Evolutionary conservation across 352 stramenopile genomes (phyloP).

Genomic region (Globisporangium recalcitrans): DNA sequence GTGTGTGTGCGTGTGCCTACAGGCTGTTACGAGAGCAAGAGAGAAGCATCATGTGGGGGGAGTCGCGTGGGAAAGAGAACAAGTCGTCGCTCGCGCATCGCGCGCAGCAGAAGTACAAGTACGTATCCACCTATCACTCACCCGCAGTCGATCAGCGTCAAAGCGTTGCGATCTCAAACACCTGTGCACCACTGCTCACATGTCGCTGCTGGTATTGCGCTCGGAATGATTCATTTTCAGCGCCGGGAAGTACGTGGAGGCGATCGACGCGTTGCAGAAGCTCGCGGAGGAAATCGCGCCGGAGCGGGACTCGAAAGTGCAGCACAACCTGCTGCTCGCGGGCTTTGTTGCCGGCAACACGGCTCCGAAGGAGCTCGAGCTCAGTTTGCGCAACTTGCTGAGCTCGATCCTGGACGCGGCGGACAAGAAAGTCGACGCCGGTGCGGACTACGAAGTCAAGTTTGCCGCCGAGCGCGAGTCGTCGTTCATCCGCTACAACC

Average conservation of each 20-base stretch:
- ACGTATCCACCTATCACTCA: conserved; percentile 16
- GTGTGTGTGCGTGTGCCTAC: not conserved
- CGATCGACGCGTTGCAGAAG: conserved; percentile 79
- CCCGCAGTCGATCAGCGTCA: no score
- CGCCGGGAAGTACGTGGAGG: conserved; percentile 81
- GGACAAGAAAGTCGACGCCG: conserved; percentile 42
- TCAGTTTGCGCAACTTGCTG: conserved; percentile 58
- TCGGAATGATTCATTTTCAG: conserved; percentile 21
- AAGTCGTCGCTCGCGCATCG: conserved; percentile 84
- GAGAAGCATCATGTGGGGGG: conserved; percentile 45
- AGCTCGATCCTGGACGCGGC: conserved; percentile 28
- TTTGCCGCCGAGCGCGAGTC: conserved; percentile 80
- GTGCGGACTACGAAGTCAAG: conserved; percentile 21
- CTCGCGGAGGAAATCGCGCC: conserved; percentile 76
- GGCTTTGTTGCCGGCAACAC: conserved; percentile 60
- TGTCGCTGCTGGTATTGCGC: conserved; percentile 3
- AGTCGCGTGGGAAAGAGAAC: conserved; percentile 70
- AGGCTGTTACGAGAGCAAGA: not conserved
- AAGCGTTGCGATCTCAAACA: not conserved
- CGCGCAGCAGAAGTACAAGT: conserved; percentile 87
- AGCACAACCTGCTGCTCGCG: conserved; percentile 78
- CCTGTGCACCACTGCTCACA: not conserved
- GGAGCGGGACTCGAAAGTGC: conserved; percentile 74
- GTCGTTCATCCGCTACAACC: conserved; percentile 89
- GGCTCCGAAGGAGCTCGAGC: conserved; percentile 65